Conservation (phyloP, 495 filamentous ascomycete genomes). For the Lentithecium fluviatile region DNA sequence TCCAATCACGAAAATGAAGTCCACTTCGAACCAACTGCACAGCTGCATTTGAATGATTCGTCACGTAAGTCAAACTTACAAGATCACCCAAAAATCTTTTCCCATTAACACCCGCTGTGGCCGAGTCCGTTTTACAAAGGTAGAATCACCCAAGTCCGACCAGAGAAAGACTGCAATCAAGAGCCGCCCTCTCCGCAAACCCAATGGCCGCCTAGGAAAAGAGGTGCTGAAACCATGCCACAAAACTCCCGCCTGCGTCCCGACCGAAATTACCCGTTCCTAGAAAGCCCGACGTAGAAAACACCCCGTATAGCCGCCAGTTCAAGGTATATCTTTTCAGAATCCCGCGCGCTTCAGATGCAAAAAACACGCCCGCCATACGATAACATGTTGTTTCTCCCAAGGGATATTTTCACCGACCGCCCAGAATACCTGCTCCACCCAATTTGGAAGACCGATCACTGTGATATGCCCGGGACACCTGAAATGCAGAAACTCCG, state of each 20-base stretch:
- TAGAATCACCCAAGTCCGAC: slow-evolving; percentile 18
- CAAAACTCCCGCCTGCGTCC: not conserved
- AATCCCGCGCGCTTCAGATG: slow-evolving; percentile 17
- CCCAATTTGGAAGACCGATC: slow-evolving; percentile 36
- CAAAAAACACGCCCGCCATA: slow-evolving; percentile 14
- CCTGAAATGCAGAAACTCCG: slow-evolving; percentile 42
- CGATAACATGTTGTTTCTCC: slow-evolving; percentile 20
- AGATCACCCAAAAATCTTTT: slow-evolving; percentile 27
- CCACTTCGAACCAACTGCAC: too few relatives aligned
- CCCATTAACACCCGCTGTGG: slow-evolving; percentile 26
- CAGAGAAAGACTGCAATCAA: slow-evolving; percentile 20
- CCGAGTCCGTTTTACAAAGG: slow-evolving; percentile 12
- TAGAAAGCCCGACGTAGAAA: not conserved
- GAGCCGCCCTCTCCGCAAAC: too few relatives aligned
- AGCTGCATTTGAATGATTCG: too few relatives aligned
- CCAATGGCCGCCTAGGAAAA: slow-evolving; percentile 1
- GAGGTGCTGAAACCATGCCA: not conserved
- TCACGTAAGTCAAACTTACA: too few relatives aligned
- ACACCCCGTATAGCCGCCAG: not conserved
- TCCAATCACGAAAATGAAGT: too few relatives aligned
- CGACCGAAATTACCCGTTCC: not conserved
- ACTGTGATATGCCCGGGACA: slow-evolving; percentile 36
- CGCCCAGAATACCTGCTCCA: slow-evolving; percentile 27
- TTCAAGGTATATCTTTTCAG: not conserved
- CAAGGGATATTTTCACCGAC: slow-evolving; percentile 32